phyloP scores from a whole-genome alignment of 345 rosid species.

The Aurinia saxatilis region DNA sequence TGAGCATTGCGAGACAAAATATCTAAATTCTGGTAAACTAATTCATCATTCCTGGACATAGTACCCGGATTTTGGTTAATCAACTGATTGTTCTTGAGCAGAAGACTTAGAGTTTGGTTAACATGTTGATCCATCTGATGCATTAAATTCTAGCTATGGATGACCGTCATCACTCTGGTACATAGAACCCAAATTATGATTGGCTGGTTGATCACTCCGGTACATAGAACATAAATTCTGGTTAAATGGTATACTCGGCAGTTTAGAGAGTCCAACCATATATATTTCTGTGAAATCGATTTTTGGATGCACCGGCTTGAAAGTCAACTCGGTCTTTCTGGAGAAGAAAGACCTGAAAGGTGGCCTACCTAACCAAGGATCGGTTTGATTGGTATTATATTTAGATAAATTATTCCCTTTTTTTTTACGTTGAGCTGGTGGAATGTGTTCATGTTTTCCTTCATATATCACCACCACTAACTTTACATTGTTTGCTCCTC shows the following conservation, averaged over 20 bases:
- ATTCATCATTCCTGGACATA: too few relatives aligned
- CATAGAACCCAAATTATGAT: too few relatives aligned
- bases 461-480: constrained; percentile 3
- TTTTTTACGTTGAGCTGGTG: constrained; percentile 1
- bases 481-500: constrained; percentile 17
- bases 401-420: too few relatives aligned
- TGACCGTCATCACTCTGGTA: too few relatives aligned
- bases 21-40: too few relatives aligned
- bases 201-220: not conserved
- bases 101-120: too few relatives aligned
- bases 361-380: not conserved
- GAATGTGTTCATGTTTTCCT: constrained; percentile 12
- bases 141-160: too few relatives aligned
- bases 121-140: too few relatives aligned
- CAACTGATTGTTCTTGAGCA: too few relatives aligned
- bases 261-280: constrained; percentile 6
- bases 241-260: not conserved
- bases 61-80: too few relatives aligned
- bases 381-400: not conserved
- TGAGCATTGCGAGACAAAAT: too few relatives aligned
- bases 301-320: not conserved
- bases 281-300: not conserved
- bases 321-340: not conserved
- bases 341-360: not conserved
- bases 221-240: not conserved